These are phyloP conservation scores for Rubia yunnanensis DNA, from an alignment of 257 asterid genomes.

Conservation along the genomic window DNA sequence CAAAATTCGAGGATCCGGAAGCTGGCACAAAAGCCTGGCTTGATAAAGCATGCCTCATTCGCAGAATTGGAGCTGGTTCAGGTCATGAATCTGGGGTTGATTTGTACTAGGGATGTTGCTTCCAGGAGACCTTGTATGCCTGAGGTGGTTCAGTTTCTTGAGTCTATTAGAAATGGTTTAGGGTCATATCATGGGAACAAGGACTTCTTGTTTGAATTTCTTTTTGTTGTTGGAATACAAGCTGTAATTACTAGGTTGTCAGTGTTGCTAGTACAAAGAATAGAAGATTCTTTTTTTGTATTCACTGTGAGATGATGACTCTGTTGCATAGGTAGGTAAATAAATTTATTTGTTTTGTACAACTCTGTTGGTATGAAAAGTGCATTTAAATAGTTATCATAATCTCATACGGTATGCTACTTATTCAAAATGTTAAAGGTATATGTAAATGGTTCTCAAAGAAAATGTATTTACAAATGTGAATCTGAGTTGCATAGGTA, in stretches of 20 bases:
- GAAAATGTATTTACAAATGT: not conserved
- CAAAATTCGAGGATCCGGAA: conserved; percentile 94
- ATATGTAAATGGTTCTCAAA: not conserved
- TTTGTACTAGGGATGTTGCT: conserved; percentile 60
- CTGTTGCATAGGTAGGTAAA: too few relatives aligned
- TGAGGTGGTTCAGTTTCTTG: conserved; percentile 88
- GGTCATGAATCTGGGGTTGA: conserved; percentile 82
- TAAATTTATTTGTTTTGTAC: conserved; percentile 21
- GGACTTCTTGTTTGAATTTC: conserved; percentile 3
- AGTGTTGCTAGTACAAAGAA: conserved; percentile 15
- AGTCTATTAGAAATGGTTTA: conserved; percentile 65
- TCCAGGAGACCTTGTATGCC: conserved; percentile 88
- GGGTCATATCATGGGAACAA: conserved; percentile 24
- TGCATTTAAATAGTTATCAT: not conserved
- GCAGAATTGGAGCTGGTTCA: conserved; percentile 70
- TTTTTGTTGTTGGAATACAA: conserved; percentile 2
- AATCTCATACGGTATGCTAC: too few relatives aligned
- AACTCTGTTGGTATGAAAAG: not conserved
- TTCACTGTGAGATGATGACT: conserved; percentile 32
- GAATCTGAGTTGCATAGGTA: too few relatives aligned
- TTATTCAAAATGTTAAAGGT: too few relatives aligned
- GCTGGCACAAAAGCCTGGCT: conserved; percentile 87
- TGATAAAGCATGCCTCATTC: conserved; percentile 64
- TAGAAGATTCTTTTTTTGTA: conserved; percentile 51
- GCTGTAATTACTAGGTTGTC: conserved; percentile 10